phyloP scores from a whole-genome alignment of 108 stramenopile genomes.

The Nitzschia palea region DNA sequence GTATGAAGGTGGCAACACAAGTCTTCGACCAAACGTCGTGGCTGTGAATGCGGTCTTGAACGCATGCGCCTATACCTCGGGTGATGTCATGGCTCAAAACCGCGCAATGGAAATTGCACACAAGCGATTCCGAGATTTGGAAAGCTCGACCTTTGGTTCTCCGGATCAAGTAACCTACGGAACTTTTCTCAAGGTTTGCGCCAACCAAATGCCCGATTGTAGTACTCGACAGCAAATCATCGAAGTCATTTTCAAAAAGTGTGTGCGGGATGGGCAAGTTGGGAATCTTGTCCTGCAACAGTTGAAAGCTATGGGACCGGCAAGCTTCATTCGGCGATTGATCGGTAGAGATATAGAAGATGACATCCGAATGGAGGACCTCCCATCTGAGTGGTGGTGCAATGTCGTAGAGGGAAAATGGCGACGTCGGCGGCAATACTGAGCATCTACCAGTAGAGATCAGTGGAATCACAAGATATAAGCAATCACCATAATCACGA shows the following conservation, averaged over 20 bases:
- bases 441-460: too few species aligned
- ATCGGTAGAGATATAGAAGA: conserved; percentile 42
- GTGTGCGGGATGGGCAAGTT: conserved; percentile 61
- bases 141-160: conserved; percentile 46
- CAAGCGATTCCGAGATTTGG: conserved; percentile 39
- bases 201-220: conserved; percentile 73
- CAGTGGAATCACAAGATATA: too few species aligned
- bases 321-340: conserved; percentile 40
- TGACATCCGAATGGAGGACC: conserved; percentile 47
- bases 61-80: conserved; percentile 70
- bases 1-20: conserved; percentile 46
- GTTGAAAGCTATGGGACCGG: conserved; percentile 38
- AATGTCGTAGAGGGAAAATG: conserved; percentile 69
- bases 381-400: conserved; percentile 63
- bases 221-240: conserved; percentile 51
- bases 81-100: conserved; percentile 51
- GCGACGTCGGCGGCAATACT: conserved; percentile 28
- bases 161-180: conserved; percentile 82
- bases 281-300: conserved; percentile 73
- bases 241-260: conserved; percentile 58
- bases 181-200: conserved; percentile 72
- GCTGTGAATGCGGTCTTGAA: conserved; percentile 80
- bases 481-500: too few species aligned
- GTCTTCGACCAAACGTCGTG: conserved; percentile 58
- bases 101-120: conserved; percentile 72